Conservation (phyloP, 2,329 filamentous ascomycete genomes). For the Aspergillus oerlinghausenensis region DNA sequence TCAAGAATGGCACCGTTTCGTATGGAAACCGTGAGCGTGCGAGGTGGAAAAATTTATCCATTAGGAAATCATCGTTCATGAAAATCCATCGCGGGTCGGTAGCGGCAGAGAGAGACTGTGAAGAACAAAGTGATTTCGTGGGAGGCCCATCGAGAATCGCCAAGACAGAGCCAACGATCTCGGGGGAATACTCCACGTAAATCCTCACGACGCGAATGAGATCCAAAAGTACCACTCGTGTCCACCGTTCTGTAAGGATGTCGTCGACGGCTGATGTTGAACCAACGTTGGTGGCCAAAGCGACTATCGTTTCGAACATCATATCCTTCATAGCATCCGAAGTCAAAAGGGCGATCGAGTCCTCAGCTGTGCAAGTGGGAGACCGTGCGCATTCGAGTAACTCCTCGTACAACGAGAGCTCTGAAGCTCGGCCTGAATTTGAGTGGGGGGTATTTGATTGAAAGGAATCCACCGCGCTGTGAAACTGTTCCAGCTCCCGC, state of each 20-base stretch:
- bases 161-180: conserved; percentile 63
- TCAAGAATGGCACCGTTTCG: conserved; percentile 74
- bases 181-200: conserved; percentile 67
- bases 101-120: conserved; percentile 13
- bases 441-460: conserved; percentile 33
- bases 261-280: conserved; percentile 48
- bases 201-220: conserved; percentile 64
- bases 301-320: conserved; percentile 47
- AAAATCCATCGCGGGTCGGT: conserved; percentile 48
- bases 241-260: conserved; percentile 55
- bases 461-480: conserved; percentile 38
- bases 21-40: conserved; percentile 77
- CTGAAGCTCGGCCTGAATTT: conserved; percentile 24
- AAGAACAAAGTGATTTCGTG: conserved; percentile 15
- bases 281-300: conserved; percentile 42
- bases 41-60: conserved; percentile 59
- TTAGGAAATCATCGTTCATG: conserved; percentile 53
- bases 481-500: conserved; percentile 41
- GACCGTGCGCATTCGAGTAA: conserved; percentile 43
- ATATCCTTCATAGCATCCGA: conserved; percentile 42
- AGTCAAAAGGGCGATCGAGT: conserved; percentile 47
- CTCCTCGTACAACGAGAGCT: conserved; percentile 44
- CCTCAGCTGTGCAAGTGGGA: conserved; percentile 36
- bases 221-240: conserved; percentile 63
- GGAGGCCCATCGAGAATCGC: conserved; percentile 54